Conservation (phyloP, 495 filamentous ascomycete species). For the Penicillium diatomitis region DNA sequence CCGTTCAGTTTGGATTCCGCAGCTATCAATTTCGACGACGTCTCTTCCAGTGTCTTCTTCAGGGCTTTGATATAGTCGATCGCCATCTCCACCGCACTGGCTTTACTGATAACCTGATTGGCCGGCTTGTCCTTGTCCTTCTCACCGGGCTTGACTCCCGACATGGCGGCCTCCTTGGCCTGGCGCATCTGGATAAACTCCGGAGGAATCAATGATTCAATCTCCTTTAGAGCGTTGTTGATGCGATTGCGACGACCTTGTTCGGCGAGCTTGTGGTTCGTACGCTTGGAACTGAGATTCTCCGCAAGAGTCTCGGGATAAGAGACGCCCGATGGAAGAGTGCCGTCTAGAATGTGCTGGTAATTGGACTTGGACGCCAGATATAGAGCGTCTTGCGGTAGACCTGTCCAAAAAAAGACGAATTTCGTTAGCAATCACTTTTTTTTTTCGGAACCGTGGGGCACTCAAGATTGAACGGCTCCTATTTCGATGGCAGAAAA, state of each 20-base stretch:
- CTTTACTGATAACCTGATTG: slow-evolving; percentile 71
- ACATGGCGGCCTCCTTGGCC: slow-evolving; percentile 22
- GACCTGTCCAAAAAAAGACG: slow-evolving; percentile 13
- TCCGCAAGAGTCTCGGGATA: slow-evolving; percentile 88
- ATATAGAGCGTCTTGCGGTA: slow-evolving; percentile 65
- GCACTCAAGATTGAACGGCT: neutral
- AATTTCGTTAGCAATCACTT: neutral
- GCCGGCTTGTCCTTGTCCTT: slow-evolving; percentile 38
- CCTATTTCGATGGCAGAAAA: too few species aligned
- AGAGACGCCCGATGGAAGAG: slow-evolving; percentile 75
- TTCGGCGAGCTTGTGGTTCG: slow-evolving; percentile 95
- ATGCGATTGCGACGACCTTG: slow-evolving; percentile 93
- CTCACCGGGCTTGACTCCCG: slow-evolving; percentile 26
- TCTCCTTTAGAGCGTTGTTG: slow-evolving; percentile 87
- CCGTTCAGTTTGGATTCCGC: slow-evolving; percentile 41
- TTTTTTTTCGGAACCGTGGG: neutral
- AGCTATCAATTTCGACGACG: slow-evolving; percentile 52
- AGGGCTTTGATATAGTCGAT: slow-evolving; percentile 90
- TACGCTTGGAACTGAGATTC: slow-evolving; percentile 90
- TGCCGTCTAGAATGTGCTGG: slow-evolving; percentile 93
- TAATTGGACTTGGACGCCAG: slow-evolving; percentile 95
- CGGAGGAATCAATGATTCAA: slow-evolving; percentile 69
- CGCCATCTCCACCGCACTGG: slow-evolving; percentile 89
- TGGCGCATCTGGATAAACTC: slow-evolving; percentile 30
- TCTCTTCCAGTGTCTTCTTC: slow-evolving; percentile 61